Evolutionary conservation across 164 flowering plant genomes (phyloP), one percentile per base, ranked within the genome.

Genomic region (Umbellularia californica): DNA sequence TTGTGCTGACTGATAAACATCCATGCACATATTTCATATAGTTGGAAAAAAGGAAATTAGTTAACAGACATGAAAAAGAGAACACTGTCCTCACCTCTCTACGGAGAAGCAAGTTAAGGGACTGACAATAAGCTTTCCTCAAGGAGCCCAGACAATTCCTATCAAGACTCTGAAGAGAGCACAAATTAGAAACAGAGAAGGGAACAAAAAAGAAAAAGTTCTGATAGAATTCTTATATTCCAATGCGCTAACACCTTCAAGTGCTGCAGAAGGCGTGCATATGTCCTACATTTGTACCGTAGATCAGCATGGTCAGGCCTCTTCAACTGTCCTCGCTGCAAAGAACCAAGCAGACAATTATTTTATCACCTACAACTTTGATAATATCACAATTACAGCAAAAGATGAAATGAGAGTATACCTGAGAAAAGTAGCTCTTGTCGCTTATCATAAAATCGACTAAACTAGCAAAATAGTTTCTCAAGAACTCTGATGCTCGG

Each of bases 261-360:
- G 79, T 96, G 97, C 79, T 96, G 98, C 79, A 96, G 74, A 81
- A 96, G 97, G 51, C 98, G 97, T 81, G 99, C 99, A 86, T 94
- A 96, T 65, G 97, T 96, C 89, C 99, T 85, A 89, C 98, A 96
- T 85, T 92, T 96, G 79, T 89, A 96, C 52, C 99, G 87, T 76
- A 96, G 85, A 82, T 96, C 99, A 74, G 99, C 99, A 87, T 96
- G 99, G 82, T 96, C 99, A 78, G 99, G 99, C 80, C 99, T 90
- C 88, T 96, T 96, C 82, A 96, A 75, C 75, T 96, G 99, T 73
- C 98, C 99, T 70, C 97, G 85, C 98, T 96, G 88, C 83, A 71
- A 33, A 0, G 58, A 77, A 15, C 50, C 71, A 81, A 76, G 69
- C 62, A 74, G 2, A 69, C 22, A 74, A 71, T 22, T 65, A 70